phyloP scores from a whole-genome alignment of 108 stramenopile species.

The Parietichytrium sp. region DNA sequence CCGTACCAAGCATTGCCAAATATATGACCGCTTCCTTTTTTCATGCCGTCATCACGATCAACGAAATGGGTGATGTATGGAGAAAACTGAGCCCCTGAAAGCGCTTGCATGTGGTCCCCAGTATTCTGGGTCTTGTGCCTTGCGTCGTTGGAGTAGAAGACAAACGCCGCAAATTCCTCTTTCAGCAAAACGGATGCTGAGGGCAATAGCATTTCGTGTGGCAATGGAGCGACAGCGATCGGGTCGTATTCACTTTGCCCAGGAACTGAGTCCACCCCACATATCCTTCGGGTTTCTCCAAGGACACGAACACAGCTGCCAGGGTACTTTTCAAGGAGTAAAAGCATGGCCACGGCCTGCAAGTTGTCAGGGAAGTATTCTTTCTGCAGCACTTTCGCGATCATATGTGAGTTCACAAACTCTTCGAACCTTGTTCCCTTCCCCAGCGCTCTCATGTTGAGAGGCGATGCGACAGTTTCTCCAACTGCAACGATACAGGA shows the following conservation, averaged over 20 bases:
- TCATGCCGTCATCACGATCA: not conserved
- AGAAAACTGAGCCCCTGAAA: not conserved
- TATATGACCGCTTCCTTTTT: not conserved
- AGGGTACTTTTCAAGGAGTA: not conserved
- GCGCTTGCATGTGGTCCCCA: conserved; percentile 11
- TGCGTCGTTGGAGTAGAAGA: not conserved
- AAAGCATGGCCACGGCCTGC: conserved; percentile 25
- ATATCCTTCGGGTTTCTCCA: not conserved
- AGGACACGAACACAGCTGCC: conserved; percentile 16
- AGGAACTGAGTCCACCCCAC: not conserved
- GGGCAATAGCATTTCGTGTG: not conserved
- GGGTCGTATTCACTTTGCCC: not conserved
- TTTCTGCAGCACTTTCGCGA: not conserved
- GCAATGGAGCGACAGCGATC: not conserved
- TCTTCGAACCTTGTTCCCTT: not conserved
- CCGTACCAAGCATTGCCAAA: conserved; percentile 18
- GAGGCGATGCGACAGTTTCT: not conserved
- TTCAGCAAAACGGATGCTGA: not conserved
- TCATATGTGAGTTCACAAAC: not conserved
- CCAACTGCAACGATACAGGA: too few species aligned
- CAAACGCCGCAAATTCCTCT: not conserved
- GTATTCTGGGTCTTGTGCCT: not conserved
- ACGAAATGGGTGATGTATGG: conserved; percentile 18
- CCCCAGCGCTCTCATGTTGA: not conserved
- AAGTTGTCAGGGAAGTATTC: not conserved